Base-by-base conservation (phyloP, 306 rosid species). In the Rosa persica region DNA sequence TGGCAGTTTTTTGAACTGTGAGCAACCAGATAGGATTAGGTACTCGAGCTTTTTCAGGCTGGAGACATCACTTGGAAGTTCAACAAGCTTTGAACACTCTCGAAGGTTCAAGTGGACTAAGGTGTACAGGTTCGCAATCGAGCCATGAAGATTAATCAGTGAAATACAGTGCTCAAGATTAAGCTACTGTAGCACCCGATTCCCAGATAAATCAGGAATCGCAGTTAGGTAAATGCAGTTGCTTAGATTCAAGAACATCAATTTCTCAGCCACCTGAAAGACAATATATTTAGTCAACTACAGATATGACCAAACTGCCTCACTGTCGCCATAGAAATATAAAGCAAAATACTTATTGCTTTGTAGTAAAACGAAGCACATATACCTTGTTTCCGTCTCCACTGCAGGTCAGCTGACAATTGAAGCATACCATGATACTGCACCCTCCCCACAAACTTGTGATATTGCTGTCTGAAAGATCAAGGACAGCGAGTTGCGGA, bases 181-280 rank as follows among this genome's bases (percentile, higher is more conserved):
- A 77, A 91, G 77, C 86, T 89, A 87, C 44, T 88, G 86, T 68
- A 91, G 67, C 19, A 20, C 61, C 62, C 7, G 78, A 81, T 87
- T 83, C 22, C 82, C 68, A 55, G 94, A 86, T 60, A 91, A 77
- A 76, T 91, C 89, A 67, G 94, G 97, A 76, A 87, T 68, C 47
- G 77, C 67, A 30, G 77, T 70, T 23, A 88, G 89, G 36, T 49
- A 27, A 58, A 1, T 1, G 78, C 92, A 89, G n/a, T 48, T 0
- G 12, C 79, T 68, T 42, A 91, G 91, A 82, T 85, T 86, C 83
- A 89, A 54, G 22, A 87, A 81, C 88, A 65, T 77, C 79, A 89
- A 78, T 30, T 83, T 88, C 80, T 79, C 71, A 47, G 85, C 86
- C 78, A 82, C 87, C 94, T 91, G 84, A 43, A 67, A 84, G 15